These are phyloP conservation scores for Xylaria polymorpha DNA, from an alignment of 2,329 filamentous ascomycete species.

Conservation along the genomic window DNA sequence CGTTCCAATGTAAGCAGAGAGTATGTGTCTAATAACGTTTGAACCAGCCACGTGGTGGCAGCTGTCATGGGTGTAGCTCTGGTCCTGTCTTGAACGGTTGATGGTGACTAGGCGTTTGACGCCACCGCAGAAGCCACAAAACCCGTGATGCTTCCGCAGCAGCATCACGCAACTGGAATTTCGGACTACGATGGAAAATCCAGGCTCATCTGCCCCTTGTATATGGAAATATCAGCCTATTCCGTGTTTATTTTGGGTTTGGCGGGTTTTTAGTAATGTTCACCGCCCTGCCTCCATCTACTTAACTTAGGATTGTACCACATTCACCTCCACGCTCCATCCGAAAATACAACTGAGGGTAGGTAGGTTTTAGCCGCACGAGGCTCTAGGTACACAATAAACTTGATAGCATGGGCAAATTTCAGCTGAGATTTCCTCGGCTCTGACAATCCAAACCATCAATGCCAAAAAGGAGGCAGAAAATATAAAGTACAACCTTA, in stretches of 20 bases:
- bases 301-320: no score
- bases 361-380: background rate
- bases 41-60: conserved; percentile 20
- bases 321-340: background rate
- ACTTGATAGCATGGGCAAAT: background rate
- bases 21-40: background rate
- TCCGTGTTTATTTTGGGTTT: background rate
- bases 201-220: conserved; percentile 11
- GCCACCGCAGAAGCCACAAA: conserved; percentile 14
- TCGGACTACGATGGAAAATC: conserved; percentile 13
- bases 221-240: background rate
- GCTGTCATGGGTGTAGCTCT: conserved; percentile 27
- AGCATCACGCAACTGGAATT: conserved; percentile 27
- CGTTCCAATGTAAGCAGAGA: background rate
- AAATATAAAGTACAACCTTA: background rate
- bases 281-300: background rate
- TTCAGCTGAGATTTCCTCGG: background rate
- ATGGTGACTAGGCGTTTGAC: conserved; percentile 18
- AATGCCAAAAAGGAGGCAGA: background rate
- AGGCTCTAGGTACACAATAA: background rate
- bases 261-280: background rate
- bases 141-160: conserved; percentile 32
- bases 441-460: no score
- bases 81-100: background rate
- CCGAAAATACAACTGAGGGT: background rate